Base-by-base conservation (phyloP, 2,329 filamentous ascomycete genomes). In the Monosporascus sp. region DNA sequence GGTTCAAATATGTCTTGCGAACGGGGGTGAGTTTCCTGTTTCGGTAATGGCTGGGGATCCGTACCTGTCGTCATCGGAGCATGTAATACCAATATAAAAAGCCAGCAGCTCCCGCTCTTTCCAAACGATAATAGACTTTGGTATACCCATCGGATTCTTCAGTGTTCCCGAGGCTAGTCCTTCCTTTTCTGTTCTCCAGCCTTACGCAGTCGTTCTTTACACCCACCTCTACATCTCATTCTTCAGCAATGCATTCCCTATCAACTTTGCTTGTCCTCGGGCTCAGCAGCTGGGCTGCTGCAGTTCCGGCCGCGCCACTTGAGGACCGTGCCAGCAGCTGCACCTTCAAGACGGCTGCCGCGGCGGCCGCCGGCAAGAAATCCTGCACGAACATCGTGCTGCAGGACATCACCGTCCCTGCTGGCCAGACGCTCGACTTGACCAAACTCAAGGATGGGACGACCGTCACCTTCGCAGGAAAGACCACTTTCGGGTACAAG, bases 401-500 rank as follows among this genome's bases (percentile, higher is more conserved):
- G 45, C 64, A 60, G 54, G 65, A 65, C 52, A 66, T 72, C 48
- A 60, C 64, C 38, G 70, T 71, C n/a, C 69, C 70, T 20, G 61
- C 69, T 31, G 68, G 67, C 41, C 65, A 59, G 15, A 70, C 68
- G 17, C 62, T 72, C 25, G 68, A 71, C 53, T 51, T 72, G 45
- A 67, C 67, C 27, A 60, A 60, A 37, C 60, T 71, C 35, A 65
- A 65, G 41, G 55, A 59, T n/a, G 67, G 67, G 41, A 68, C 68
- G 4, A 68, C 62, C n/a, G 72, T 80, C 57, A 75, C 73, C 55
- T 82, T 82, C 66, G 65, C 75, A 44, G 79, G 79, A 25, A 75
- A 70, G 20, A 81, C 78, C 38, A 76, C 73, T 54, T 81, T 80
- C 58, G 78, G 72, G 37, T 80, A 80, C 67, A 70, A 76, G 57